phyloP scores from a whole-genome alignment of 164 flowering plant species.

The Buxus sempervirens region DNA sequence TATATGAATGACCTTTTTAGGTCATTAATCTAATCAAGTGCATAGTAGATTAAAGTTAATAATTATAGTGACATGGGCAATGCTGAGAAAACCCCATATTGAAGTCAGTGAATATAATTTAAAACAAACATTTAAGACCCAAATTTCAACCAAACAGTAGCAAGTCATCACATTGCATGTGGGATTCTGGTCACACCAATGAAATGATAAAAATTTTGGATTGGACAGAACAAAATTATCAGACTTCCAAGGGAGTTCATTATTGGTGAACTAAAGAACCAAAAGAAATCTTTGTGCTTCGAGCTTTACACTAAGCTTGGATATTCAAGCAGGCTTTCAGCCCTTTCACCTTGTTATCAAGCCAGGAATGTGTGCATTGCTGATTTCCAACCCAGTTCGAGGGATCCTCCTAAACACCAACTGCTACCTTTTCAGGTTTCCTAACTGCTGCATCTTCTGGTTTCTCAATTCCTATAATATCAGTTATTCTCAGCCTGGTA shows the following conservation, averaged over 20 bases:
- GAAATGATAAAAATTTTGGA: no score
- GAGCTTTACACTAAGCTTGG: conserved; percentile 8
- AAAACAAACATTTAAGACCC: no score
- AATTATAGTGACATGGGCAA: no score
- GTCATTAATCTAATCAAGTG: no score
- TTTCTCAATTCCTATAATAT: conserved; percentile 79
- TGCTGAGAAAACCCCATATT: no score
- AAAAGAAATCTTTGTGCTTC: background rate
- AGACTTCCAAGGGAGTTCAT: background rate
- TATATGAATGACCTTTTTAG: no score
- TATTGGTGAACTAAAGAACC: background rate
- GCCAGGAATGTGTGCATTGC: conserved; percentile 6
- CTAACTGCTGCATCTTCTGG: conserved; percentile 29
- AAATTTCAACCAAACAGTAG: no score
- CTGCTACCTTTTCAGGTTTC: conserved; percentile 41
- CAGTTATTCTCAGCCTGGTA: conserved; percentile 79
- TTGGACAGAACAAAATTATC: background rate
- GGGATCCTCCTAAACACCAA: conserved; percentile 40
- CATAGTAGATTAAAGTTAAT: no score
- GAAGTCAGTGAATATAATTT: no score
- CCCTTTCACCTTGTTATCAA: background rate
- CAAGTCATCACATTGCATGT: no score
- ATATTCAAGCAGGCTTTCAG: background rate
- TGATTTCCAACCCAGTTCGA: background rate
- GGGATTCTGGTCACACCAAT: no score